Conservation (phyloP, 2,329 filamentous ascomycete species). For the Exophiala viscosa region DNA sequence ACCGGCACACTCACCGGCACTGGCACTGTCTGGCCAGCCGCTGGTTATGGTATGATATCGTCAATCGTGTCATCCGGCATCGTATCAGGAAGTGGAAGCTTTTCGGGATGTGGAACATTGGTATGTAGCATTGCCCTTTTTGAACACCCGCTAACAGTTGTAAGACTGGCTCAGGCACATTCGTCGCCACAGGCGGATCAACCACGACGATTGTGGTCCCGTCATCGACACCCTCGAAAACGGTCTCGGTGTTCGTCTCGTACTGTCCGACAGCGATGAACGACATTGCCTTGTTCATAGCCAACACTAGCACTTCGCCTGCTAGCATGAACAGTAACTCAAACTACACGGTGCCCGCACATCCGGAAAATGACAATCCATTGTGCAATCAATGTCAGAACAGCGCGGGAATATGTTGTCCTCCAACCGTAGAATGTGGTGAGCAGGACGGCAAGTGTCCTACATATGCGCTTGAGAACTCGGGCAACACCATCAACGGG, state of each 20-base stretch:
- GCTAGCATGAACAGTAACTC: not conserved
- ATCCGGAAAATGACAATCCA: slow-evolving; percentile 7
- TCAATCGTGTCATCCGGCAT: slow-evolving; percentile 22
- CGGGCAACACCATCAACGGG: slow-evolving; percentile 21
- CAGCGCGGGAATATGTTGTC: slow-evolving; percentile 24
- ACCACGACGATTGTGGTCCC: slow-evolving; percentile 10
- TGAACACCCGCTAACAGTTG: not conserved
- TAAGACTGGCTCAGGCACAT: slow-evolving; percentile 23
- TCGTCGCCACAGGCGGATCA: slow-evolving; percentile 20
- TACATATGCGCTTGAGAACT: slow-evolving; percentile 14
- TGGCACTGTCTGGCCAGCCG: slow-evolving; percentile 24
- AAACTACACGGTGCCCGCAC: not conserved
- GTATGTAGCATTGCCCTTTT: slow-evolving; percentile 8
- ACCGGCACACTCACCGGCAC: slow-evolving; percentile 22
- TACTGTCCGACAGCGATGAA: slow-evolving; percentile 16
- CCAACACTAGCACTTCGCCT: not conserved
- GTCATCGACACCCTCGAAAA: slow-evolving; percentile 16
- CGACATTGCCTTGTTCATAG: not conserved
- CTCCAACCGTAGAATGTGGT: slow-evolving; percentile 18
- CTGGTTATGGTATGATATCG: slow-evolving; percentile 6
- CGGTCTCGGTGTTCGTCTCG: slow-evolving; percentile 20
- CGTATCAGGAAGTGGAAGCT: slow-evolving; percentile 18
- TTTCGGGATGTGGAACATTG: slow-evolving; percentile 25
- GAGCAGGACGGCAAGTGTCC: slow-evolving; percentile 23
- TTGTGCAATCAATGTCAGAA: slow-evolving; percentile 22